phyloP scores from a whole-genome alignment of 2,329 filamentous ascomycete genomes.

The Arthroderma sp. region DNA sequence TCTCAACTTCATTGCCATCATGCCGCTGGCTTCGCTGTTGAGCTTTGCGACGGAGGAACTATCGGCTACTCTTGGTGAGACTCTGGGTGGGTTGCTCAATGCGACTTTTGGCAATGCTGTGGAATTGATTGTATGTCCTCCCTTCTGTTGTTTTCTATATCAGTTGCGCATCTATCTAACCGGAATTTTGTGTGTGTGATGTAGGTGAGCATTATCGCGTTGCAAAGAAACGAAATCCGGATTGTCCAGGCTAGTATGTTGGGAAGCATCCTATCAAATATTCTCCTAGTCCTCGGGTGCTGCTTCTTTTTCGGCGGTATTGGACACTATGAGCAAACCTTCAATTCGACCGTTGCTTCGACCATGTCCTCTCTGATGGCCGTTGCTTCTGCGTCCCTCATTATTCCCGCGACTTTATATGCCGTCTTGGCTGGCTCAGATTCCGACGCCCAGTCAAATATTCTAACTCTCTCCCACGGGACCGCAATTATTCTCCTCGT shows the following conservation, averaged over 20 bases:
- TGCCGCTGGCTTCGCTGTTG: slow-evolving; percentile 48
- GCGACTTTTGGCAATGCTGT: slow-evolving; percentile 56
- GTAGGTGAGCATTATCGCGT: slow-evolving; percentile 81
- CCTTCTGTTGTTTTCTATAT: slow-evolving; percentile 21
- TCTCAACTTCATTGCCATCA: slow-evolving; percentile 52
- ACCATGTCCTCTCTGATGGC: slow-evolving; percentile 57
- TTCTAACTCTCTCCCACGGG: slow-evolving; percentile 59
- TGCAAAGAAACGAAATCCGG: slow-evolving; percentile 68
- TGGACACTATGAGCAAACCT: slow-evolving; percentile 53
- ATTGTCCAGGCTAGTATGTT: slow-evolving; percentile 98
- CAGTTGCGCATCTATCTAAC: not conserved
- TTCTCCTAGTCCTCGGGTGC: slow-evolving; percentile 73
- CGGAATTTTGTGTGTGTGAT: not conserved
- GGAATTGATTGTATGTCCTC: slow-evolving; percentile 56
- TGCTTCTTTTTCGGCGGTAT: slow-evolving; percentile 67
- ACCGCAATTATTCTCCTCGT: slow-evolving; percentile 62
- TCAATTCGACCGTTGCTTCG: slow-evolving; percentile 38
- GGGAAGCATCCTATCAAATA: slow-evolving; percentile 86
- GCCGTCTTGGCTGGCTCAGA: slow-evolving; percentile 42
- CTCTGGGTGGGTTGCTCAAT: slow-evolving; percentile 50
- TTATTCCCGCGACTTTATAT: slow-evolving; percentile 65
- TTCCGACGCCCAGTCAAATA: slow-evolving; percentile 34
- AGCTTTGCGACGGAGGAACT: slow-evolving; percentile 54
- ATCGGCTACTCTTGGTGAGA: slow-evolving; percentile 47
- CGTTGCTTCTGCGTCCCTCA: slow-evolving; percentile 61